Percentiles rank a stretch among this genome's conserved stretches.
These are phyloP conservation scores for Gigaspora rosea DNA, from an alignment of 192 early-diverging fungal genomes.

Conservation along the genomic window DNA sequence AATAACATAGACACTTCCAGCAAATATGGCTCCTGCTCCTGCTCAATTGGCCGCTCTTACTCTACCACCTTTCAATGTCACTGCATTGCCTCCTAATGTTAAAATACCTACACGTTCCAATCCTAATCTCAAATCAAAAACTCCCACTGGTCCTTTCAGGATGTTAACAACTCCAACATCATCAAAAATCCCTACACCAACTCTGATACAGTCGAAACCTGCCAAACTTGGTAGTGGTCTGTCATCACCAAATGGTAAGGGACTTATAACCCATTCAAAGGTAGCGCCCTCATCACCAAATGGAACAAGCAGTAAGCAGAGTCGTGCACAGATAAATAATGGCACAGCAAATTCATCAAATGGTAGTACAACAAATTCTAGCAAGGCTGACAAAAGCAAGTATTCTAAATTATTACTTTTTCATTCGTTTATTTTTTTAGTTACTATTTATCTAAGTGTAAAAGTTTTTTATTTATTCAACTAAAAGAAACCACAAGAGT, in stretches of 20 bases:
- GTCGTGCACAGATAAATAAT: too few relatives aligned
- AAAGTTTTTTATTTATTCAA: neutral
- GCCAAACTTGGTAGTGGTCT: slow-evolving; percentile 13
- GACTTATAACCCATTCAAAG: neutral
- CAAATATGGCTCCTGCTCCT: slow-evolving; percentile 1
- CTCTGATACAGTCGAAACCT: slow-evolving; percentile 2
- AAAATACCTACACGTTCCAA: slow-evolving; percentile 17
- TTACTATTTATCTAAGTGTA: neutral
- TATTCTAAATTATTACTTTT: too few relatives aligned
- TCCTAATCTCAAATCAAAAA: slow-evolving; percentile 5
- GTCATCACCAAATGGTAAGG: neutral
- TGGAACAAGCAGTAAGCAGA: neutral
- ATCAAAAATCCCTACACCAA: slow-evolving; percentile 32
- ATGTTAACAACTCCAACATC: slow-evolving; percentile 14
- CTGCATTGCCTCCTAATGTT: slow-evolving; percentile 6
- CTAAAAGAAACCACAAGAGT: neutral
- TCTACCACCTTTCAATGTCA: slow-evolving; percentile 22
- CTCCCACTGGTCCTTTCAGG: slow-evolving; percentile 9
- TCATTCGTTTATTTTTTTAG: too few relatives aligned
- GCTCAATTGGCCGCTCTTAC: neutral
- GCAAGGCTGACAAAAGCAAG: too few relatives aligned
- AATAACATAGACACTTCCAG: slow-evolving; percentile 25
- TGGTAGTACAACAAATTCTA: too few relatives aligned
- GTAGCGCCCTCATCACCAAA: neutral
- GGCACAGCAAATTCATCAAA: too few relatives aligned